Evolutionary conservation across 202 grass and related monocot genomes (phyloP).

Genomic region (Panicum hallii): DNA sequence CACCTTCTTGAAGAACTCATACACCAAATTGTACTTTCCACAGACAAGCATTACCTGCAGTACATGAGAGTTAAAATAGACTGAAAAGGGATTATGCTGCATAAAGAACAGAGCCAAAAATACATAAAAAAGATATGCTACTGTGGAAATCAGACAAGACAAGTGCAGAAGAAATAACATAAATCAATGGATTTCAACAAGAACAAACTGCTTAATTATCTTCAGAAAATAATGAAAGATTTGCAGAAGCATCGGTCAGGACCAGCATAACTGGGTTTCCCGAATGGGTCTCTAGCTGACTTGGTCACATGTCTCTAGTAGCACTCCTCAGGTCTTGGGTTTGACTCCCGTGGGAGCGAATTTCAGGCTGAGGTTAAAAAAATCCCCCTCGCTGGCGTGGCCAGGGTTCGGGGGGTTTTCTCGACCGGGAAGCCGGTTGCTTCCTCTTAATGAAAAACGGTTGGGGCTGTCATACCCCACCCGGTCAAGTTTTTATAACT

Average conservation of each 20-base stretch:
- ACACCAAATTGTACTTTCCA: conserved; percentile 92
- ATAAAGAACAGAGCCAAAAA: conserved; percentile 26
- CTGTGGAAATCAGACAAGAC: background rate
- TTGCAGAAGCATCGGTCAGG: background rate
- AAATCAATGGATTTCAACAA: conserved; percentile 9
- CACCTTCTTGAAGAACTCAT: conserved; percentile 92
- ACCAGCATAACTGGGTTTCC: conserved; percentile 1
- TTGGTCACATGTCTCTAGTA: too few relatives aligned
- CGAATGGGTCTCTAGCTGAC: too few relatives aligned
- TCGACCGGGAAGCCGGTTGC: too few relatives aligned
- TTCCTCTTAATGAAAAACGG: too few relatives aligned
- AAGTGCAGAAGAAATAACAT: conserved; percentile 8
- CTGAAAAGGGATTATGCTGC: conserved; percentile 28
- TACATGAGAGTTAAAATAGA: conserved; percentile 38
- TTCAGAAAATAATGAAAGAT: conserved; percentile 22
- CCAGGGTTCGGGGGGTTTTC: too few relatives aligned
- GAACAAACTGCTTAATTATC: conserved; percentile 5
- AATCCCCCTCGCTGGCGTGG: too few relatives aligned
- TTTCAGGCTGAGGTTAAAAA: too few relatives aligned
- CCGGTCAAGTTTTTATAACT: background rate
- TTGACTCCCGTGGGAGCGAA: too few relatives aligned
- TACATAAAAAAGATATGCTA: background rate
- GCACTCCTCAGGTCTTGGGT: too few relatives aligned
- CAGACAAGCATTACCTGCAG: conserved; percentile 92
- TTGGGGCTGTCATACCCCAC: too few relatives aligned